Percentiles rank a stretch among this genome's conserved stretches.
Conservation (phyloP, 1,284 basidiomycete genomes). For the Ceratobasidium sp. region DNA sequence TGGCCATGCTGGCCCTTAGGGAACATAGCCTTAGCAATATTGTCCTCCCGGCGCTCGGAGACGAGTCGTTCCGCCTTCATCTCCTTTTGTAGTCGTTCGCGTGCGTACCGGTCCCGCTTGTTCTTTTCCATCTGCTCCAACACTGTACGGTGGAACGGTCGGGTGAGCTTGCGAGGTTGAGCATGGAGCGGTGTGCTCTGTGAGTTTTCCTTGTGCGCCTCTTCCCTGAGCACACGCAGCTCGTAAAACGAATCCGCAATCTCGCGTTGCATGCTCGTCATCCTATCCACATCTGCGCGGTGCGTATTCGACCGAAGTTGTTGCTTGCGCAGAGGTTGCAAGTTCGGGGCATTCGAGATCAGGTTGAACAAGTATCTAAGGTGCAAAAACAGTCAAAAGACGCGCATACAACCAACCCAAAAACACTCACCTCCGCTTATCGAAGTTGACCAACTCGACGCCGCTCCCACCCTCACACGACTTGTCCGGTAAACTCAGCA, state of each 20-base stretch:
- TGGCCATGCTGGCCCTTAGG: constrained; percentile 71
- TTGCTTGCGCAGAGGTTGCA: constrained; percentile 56
- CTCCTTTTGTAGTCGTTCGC: constrained; percentile 74
- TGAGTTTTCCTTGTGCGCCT: constrained; percentile 70
- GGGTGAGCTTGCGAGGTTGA: constrained; percentile 60
- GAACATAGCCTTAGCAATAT: constrained; percentile 74
- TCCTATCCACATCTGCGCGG: constrained; percentile 73
- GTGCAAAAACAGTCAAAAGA: constrained; percentile 28
- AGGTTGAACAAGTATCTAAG: constrained; percentile 71
- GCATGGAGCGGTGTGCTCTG: constrained; percentile 59
- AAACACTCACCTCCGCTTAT: constrained; percentile 73
- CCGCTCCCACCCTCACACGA: constrained; percentile 27
- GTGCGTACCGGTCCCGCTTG: constrained; percentile 73
- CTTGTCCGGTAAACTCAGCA: constrained; percentile 77
- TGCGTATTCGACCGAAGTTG: constrained; percentile 52
- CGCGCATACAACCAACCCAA: not conserved
- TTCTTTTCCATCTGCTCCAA: constrained; percentile 76
- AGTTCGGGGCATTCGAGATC: constrained; percentile 62
- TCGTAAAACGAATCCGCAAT: constrained; percentile 69
- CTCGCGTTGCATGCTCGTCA: constrained; percentile 77
- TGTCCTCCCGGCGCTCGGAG: constrained; percentile 75
- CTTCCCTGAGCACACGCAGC: constrained; percentile 73
- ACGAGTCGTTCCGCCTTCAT: constrained; percentile 75
- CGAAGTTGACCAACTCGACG: constrained; percentile 72
- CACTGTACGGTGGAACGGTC: constrained; percentile 74